Evolutionary conservation across 345 rosid genomes (phyloP).

Genomic region (Luvunga scandens): DNA sequence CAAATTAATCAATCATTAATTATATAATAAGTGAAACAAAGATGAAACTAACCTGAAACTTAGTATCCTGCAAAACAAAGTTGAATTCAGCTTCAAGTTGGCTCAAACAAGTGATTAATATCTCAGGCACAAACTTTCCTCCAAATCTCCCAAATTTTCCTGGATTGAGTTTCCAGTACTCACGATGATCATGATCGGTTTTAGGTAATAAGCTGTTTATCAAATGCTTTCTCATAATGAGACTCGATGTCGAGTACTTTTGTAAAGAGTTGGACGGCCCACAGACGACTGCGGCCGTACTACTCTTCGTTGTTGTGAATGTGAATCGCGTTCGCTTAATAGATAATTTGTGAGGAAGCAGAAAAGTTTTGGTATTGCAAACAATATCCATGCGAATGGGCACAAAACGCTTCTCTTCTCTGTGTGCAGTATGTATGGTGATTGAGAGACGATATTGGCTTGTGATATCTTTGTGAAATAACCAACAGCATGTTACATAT

Average conservation of each 20-base stretch:
- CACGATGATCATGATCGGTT: background rate
- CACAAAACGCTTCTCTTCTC: background rate
- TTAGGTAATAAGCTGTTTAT: background rate
- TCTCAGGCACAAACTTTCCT: slow-evolving; percentile 80
- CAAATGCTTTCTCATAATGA: background rate
- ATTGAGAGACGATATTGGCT: background rate
- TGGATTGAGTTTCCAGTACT: background rate
- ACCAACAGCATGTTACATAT: too few species aligned
- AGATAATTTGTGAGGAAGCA: background rate
- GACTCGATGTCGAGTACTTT: background rate
- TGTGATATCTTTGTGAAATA: background rate
- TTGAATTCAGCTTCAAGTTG: slow-evolving; percentile 64
- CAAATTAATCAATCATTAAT: too few species aligned
- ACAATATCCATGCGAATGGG: background rate
- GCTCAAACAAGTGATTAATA: slow-evolving; percentile 42
- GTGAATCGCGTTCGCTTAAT: background rate
- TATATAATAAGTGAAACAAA: too few species aligned
- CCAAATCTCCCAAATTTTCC: slow-evolving; percentile 75
- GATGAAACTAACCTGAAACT: slow-evolving; percentile 61
- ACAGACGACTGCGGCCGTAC: background rate
- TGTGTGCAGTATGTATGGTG: background rate
- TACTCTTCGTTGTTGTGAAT: background rate
- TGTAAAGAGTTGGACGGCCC: background rate
- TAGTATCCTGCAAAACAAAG: slow-evolving; percentile 35
- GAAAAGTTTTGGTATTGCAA: slow-evolving; percentile 1